Conservation (phyloP, 2,329 filamentous ascomycete genomes). For the Atkinsonella texensis region DNA sequence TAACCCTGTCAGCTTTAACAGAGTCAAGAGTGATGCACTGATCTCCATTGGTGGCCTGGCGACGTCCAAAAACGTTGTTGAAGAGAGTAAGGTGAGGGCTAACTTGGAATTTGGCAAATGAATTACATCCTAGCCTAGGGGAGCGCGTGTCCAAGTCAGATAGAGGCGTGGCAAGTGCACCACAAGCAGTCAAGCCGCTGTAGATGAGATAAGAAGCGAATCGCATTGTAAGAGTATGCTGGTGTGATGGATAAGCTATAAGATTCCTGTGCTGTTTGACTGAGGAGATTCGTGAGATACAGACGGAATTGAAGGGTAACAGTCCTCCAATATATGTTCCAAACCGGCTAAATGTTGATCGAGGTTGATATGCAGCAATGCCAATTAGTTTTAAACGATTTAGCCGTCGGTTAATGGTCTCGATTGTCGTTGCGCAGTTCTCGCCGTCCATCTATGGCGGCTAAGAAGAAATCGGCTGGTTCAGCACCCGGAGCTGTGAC, state of each 20-base stretch:
- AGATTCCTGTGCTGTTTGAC: neutral
- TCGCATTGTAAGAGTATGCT: neutral
- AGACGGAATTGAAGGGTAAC: neutral
- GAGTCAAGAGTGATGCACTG: neutral
- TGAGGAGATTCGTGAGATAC: neutral
- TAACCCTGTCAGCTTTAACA: neutral
- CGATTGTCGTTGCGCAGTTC: neutral
- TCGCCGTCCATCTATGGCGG: neutral
- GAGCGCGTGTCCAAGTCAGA: neutral
- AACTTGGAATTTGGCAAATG: no score
- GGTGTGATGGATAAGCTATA: neutral
- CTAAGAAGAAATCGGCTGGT: no score
- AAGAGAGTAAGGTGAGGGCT: no score
- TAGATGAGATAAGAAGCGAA: neutral
- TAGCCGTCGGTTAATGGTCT: neutral
- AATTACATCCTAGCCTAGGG: neutral
- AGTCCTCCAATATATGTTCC: neutral
- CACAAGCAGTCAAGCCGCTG: neutral
- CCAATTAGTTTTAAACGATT: neutral
- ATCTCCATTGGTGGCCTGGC: no score
- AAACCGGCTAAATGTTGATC: neutral
- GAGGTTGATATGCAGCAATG: neutral
- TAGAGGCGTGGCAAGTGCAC: neutral
- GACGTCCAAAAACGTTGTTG: no score
- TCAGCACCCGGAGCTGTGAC: no score